Evolutionary conservation across 2,329 filamentous ascomycete species (phyloP), one percentile per base, ranked within the genome.

Genomic region (Cryphonectria parasitica): DNA sequence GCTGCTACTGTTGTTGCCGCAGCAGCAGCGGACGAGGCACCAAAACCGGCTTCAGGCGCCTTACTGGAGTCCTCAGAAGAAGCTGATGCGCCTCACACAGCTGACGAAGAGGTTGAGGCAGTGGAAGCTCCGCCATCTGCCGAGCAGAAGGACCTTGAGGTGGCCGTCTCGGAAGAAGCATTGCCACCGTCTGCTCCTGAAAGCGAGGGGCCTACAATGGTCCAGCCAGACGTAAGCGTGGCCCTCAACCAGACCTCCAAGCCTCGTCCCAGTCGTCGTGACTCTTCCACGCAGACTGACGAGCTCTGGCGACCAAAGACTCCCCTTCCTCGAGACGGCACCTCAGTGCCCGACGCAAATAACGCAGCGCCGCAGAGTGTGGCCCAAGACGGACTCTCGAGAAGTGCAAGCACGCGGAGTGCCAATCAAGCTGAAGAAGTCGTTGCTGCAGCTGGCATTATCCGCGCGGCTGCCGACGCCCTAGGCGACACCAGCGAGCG

Each of bases 381-480:
- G 68, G 82, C 78, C 63, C 77, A 83, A 62, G 81, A 79, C 31
- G 82, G 79, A 68, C 85, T 81, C 63, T 75, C 86, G 25, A 82
- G 81, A 68, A 83, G 82, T 67, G 83, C 83, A 73, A 81, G 83
- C 68, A 84, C 81, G 70, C 78, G 82, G 70, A 81, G 81, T n/a
- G 78, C 85, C 45, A 81, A 80, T 52, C 78, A 83, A 22, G 83
- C 83, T 22, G 86, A 88, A 76, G 87, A 88, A 70, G 82, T 83
- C 45, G 78, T 88, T 43, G 86, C 86, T 45, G 84, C 86, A 45
- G 86, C 84, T 19, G 86, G 87, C 34, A 82, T 87, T 34, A 82
- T 88, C 28, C 86, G 86, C 72, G 86, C 87, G 54, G 81, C 85
- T 11, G 84, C 82, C 45, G 84, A 85, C 72, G 82, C 80, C 60